These are phyloP conservation scores for Megacollybia marginata DNA, from an alignment of 768 basidiomycete species.

Conservation along the genomic window DNA sequence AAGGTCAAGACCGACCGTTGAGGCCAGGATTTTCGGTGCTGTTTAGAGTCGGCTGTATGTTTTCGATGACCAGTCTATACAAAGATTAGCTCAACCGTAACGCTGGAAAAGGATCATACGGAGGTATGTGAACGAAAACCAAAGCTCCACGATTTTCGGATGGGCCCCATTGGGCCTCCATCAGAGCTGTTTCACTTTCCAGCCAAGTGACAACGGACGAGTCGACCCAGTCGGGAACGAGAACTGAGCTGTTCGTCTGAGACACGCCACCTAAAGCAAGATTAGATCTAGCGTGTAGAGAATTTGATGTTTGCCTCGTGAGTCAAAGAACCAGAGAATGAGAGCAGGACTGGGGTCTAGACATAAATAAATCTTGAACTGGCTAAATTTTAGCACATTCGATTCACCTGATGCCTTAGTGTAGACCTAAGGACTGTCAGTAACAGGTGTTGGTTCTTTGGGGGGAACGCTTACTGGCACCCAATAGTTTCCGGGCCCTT, in stretches of 20 bases:
- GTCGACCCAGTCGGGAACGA: slow-evolving; percentile 65
- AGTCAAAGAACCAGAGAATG: slow-evolving; percentile 76
- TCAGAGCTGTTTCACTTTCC: slow-evolving; percentile 36
- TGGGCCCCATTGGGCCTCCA: slow-evolving; percentile 56
- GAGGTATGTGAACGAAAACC: slow-evolving; percentile 73
- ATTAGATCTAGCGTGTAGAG: neutral
- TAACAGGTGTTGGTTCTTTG: neutral
- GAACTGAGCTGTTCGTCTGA: slow-evolving; percentile 32
- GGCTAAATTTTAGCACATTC: neutral
- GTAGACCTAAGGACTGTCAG: slow-evolving; percentile 25
- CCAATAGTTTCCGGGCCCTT: slow-evolving; percentile 71
- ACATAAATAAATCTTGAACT: neutral
- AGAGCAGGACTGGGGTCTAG: slow-evolving; percentile 43
- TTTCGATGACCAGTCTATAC: slow-evolving; percentile 27
- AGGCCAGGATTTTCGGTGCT: slow-evolving; percentile 32
- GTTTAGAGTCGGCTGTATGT: slow-evolving; percentile 27
- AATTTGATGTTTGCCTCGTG: slow-evolving; percentile 36
- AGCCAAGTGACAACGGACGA: slow-evolving; percentile 57
- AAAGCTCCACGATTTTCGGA: slow-evolving; percentile 44
- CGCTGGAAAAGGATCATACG: slow-evolving; percentile 25
- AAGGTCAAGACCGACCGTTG: slow-evolving; percentile 25
- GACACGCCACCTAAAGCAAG: slow-evolving; percentile 39
- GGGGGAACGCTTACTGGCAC: slow-evolving; percentile 49
- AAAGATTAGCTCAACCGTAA: neutral
- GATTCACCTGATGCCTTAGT: slow-evolving; percentile 22